Conservation (phyloP, 2,329 filamentous ascomycete species). For the Fusarium sp. region DNA sequence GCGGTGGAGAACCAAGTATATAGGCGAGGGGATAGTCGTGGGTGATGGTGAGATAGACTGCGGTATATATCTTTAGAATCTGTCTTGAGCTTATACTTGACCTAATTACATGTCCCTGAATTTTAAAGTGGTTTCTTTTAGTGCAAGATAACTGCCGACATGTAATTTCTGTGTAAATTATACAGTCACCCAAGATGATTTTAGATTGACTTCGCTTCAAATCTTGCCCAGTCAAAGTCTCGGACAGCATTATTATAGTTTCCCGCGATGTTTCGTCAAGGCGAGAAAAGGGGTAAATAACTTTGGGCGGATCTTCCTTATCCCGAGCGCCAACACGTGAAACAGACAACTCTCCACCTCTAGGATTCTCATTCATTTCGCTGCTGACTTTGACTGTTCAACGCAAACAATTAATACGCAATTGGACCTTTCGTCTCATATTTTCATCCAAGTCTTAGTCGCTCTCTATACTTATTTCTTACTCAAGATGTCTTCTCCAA, state of each 20-base stretch:
- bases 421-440: neutral
- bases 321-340: conserved; percentile 27
- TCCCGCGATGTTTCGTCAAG: neutral
- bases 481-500: conserved; percentile 58
- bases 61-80: too few species aligned
- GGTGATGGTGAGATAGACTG: too few species aligned
- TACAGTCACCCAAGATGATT: too few species aligned
- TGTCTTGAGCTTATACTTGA: too few species aligned
- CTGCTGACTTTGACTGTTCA: conserved; percentile 10
- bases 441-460: neutral
- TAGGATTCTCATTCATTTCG: conserved; percentile 14
- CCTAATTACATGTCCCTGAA: too few species aligned
- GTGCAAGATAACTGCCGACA: too few species aligned
- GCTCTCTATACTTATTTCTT: conserved; percentile 5
- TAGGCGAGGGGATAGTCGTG: too few species aligned
- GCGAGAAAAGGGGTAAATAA: conserved; percentile 8
- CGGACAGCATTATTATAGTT: too few species aligned
- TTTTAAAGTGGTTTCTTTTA: too few species aligned
- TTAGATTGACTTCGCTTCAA: too few species aligned
- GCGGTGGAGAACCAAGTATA: too few species aligned
- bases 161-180: too few species aligned
- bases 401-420: neutral
- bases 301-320: conserved; percentile 30
- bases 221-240: neutral
- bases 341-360: conserved; percentile 24